A percentile compares a stretch with the other conserved stretches of the same genome.
Conservation (phyloP, 192 early-diverging fungal species). For the Coemansia sp. region DNA sequence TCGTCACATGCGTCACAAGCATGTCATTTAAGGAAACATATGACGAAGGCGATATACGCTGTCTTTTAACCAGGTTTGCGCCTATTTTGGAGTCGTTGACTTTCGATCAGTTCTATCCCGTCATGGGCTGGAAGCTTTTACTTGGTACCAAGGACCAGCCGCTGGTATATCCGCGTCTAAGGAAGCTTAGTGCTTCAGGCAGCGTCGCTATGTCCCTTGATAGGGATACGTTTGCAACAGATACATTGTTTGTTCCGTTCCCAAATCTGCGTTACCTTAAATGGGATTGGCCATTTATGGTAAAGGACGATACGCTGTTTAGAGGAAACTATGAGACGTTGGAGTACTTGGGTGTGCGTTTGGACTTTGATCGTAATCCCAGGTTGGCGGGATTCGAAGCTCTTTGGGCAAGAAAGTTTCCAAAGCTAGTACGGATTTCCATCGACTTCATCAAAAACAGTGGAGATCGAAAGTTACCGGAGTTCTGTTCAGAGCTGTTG, state of each 20-base stretch:
- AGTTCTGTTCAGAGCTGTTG: too few relatives aligned
- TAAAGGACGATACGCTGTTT: not conserved
- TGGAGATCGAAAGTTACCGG: too few relatives aligned
- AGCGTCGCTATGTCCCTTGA: not conserved
- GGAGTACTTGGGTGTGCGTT: not conserved
- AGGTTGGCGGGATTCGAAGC: not conserved
- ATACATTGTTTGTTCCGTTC: not conserved
- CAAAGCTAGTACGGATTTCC: not conserved
- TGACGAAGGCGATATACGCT: not conserved
- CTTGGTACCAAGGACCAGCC: not conserved
- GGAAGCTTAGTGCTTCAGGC: not conserved
- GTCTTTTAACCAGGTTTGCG: not conserved
- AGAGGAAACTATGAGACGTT: not conserved
- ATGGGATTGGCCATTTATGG: not conserved
- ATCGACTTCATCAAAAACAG: too few relatives aligned
- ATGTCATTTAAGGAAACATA: not conserved
- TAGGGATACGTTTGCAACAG: not conserved
- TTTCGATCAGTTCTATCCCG: not conserved
- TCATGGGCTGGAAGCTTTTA: not conserved
- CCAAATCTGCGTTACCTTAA: not conserved
- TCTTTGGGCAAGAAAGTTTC: not conserved
- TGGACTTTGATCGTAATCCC: not conserved
- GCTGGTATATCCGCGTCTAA: not conserved
- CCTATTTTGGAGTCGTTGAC: not conserved
- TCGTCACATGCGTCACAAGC: not conserved